phyloP scores from a whole-genome alignment of 768 basidiomycete species.

The Lactarius tabidus region DNA sequence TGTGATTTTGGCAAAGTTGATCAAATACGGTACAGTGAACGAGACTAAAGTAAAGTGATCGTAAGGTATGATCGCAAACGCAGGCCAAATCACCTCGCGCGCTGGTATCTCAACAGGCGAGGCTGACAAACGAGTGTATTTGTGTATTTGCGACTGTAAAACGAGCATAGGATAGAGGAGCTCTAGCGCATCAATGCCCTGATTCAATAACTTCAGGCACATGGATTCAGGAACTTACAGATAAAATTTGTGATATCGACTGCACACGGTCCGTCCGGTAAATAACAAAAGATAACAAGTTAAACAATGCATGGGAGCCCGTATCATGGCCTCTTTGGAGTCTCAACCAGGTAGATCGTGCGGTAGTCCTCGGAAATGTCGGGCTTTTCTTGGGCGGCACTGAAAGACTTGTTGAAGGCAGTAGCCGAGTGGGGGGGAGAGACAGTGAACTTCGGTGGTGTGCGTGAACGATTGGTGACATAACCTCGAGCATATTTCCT shows the following conservation, averaged over 20 bases:
- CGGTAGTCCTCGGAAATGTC: background rate
- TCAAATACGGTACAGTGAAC: no score
- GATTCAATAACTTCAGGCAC: background rate
- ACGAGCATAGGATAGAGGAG: background rate
- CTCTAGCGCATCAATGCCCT: background rate
- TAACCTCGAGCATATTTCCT: slow-evolving; percentile 2
- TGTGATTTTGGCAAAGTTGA: no score
- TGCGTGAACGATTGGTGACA: background rate
- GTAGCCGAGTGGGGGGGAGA: background rate
- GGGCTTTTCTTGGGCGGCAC: background rate
- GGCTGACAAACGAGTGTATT: background rate
- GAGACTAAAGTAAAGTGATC: no score
- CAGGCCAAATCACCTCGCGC: no score
- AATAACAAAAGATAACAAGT: background rate
- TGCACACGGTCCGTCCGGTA: background rate
- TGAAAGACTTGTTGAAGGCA: background rate
- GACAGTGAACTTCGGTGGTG: background rate
- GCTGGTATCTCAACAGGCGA: no score
- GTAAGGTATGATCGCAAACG: no score
- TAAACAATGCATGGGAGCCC: background rate
- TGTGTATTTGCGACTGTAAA: background rate
- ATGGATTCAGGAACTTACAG: background rate
- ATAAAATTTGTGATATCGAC: background rate
- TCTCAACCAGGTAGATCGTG: background rate
- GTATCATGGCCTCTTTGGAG: background rate